A percentile compares a stretch with the other conserved stretches of the same genome.
Evolutionary conservation across 1,139 yeast species (phyloP).

Genomic region (Nematodospora anomalae): DNA sequence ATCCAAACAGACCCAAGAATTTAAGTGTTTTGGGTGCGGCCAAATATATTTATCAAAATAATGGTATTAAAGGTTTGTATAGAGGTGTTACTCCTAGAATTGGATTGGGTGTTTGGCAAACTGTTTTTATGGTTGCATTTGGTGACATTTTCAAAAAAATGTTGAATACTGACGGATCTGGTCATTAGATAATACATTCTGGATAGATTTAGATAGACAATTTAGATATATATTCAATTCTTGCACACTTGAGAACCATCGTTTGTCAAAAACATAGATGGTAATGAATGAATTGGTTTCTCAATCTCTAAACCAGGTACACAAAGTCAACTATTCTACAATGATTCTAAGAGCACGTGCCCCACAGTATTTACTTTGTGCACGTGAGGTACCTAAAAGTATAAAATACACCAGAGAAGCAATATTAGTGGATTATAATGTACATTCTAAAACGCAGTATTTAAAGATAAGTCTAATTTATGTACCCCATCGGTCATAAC

Average conservation of each 20-base stretch:
- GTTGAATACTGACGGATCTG: slow-evolving; percentile 46
- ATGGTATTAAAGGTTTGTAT: slow-evolving; percentile 88
- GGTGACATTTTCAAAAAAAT: slow-evolving; percentile 73
- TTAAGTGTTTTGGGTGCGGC: slow-evolving; percentile 78
- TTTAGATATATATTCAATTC: background rate
- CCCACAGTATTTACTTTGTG: too few relatives aligned
- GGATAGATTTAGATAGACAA: background rate
- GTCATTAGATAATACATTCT: slow-evolving; percentile 27
- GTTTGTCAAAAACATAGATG: background rate
- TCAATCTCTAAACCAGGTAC: too few relatives aligned
- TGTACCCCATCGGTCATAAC: slow-evolving; percentile 74
- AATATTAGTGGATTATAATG: too few relatives aligned
- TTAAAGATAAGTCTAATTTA: too few relatives aligned
- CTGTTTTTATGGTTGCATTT: slow-evolving; percentile 98
- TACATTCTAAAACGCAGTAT: too few relatives aligned
- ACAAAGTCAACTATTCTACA: too few relatives aligned
- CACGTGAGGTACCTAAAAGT: too few relatives aligned
- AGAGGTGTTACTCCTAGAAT: slow-evolving; percentile 97
- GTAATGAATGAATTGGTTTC: background rate
- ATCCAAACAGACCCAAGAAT: slow-evolving; percentile 94
- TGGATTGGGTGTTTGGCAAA: slow-evolving; percentile 97
- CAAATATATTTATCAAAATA: slow-evolving; percentile 75
- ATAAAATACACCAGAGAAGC: too few relatives aligned
- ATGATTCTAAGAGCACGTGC: too few relatives aligned
- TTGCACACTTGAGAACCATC: too few relatives aligned